phyloP scores from a whole-genome alignment of 1,284 basidiomycete species.

The Rhodotorula sp. region DNA sequence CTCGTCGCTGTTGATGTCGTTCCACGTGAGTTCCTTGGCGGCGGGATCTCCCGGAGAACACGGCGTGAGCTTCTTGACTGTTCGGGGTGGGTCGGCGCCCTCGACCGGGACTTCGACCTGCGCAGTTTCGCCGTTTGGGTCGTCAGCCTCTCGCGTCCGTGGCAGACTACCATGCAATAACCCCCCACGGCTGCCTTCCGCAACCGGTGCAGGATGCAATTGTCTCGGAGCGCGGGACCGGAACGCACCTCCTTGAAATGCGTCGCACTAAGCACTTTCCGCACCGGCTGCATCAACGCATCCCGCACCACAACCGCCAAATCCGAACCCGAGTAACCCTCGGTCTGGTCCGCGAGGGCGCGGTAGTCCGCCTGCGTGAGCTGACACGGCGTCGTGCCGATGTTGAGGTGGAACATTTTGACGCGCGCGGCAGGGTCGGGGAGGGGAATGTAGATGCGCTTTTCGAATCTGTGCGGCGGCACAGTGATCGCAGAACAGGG shows the following conservation, averaged over 20 bases:
- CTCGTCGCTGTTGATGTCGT: constrained; percentile 86
- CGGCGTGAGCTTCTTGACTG: constrained; percentile 69
- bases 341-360: constrained; percentile 76
- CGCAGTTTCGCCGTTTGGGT: no score
- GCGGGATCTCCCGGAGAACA: constrained; percentile 90
- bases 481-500: neutral
- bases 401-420: constrained; percentile 95
- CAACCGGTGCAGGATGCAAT: neutral
- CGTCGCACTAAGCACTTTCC: constrained; percentile 92
- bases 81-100: constrained; percentile 54
- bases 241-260: constrained; percentile 74
- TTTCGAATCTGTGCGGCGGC: constrained; percentile 58
- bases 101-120: constrained; percentile 50
- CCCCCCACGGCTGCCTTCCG: neutral
- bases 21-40: constrained; percentile 88
- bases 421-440: constrained; percentile 90
- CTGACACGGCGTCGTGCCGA: constrained; percentile 88
- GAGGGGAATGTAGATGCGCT: constrained; percentile 96
- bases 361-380: constrained; percentile 78
- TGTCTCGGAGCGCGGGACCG: no score
- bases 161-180: no score
- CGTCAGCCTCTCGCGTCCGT: neutral
- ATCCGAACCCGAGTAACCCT: constrained; percentile 91
- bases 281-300: constrained; percentile 96
- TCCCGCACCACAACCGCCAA: constrained; percentile 94